These are phyloP conservation scores for Vanilla planifolia DNA, from an alignment of 106 monocot genomes.

Conservation along the genomic window DNA sequence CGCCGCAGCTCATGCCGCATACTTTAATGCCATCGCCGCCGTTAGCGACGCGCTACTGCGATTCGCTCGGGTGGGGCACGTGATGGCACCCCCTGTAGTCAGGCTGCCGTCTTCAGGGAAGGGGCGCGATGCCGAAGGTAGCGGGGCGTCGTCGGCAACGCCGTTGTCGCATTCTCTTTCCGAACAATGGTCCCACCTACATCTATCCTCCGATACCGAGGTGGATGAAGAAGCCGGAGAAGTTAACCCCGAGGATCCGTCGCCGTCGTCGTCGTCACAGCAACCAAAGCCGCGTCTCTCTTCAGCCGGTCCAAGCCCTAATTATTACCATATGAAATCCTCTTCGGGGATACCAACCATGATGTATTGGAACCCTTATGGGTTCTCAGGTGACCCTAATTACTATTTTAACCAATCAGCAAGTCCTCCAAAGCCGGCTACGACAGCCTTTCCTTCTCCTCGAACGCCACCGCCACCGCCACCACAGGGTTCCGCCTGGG, in stretches of 20 bases:
- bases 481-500: slow-evolving; percentile 44
- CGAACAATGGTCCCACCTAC: slow-evolving; percentile 25
- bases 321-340: slow-evolving; percentile 31
- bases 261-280: background rate
- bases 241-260: background rate
- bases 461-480: slow-evolving; percentile 50
- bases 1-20: slow-evolving; percentile 53
- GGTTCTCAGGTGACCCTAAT: background rate
- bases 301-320: slow-evolving; percentile 1
- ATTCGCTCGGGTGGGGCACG: slow-evolving; percentile 51
- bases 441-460: background rate
- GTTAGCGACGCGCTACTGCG: slow-evolving; percentile 56
- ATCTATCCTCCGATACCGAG: slow-evolving; percentile 23
- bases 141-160: slow-evolving; percentile 17
- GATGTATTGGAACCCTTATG: slow-evolving; percentile 33
- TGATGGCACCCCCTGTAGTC: slow-evolving; percentile 27
- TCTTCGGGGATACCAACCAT: slow-evolving; percentile 25
- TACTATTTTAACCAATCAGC: slow-evolving; percentile 3
- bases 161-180: slow-evolving; percentile 39
- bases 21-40: slow-evolving; percentile 39
- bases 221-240: slow-evolving; percentile 6
- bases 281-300: background rate
- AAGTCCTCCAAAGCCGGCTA: slow-evolving; percentile 3
- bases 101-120: slow-evolving; percentile 32
- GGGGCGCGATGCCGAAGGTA: background rate